Conservation (phyloP, 441 rosid species). For the Populus hybrid region DNA sequence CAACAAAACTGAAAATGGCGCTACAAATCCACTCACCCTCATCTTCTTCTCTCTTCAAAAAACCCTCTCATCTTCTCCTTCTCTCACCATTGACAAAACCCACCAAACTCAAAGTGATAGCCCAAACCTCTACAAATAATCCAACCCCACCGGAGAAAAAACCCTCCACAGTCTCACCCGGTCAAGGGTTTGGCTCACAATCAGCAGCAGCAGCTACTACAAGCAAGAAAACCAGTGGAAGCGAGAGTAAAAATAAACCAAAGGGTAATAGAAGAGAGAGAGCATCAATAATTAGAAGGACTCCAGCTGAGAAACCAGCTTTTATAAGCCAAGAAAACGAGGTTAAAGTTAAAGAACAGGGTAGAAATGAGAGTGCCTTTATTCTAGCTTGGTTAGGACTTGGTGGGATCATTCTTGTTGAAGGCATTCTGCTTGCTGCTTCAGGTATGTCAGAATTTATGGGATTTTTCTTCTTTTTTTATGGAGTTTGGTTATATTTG, state of each 20-base stretch:
- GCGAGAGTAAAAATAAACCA: conserved; percentile 31
- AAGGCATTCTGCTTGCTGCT: conserved; percentile 73
- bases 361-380: conserved; percentile 77
- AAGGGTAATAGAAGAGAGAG: conserved; percentile 49
- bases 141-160: conserved; percentile 35
- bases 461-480: too few species aligned
- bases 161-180: conserved; percentile 29
- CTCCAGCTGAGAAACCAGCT: conserved; percentile 65
- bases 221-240: conserved; percentile 6
- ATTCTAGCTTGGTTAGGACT: conserved; percentile 84
- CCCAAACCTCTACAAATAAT: conserved; percentile 36
- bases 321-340: conserved; percentile 51
- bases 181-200: conserved; percentile 63
- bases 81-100: conserved; percentile 12
- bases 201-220: conserved; percentile 28
- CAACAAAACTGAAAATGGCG: conserved; percentile 59
- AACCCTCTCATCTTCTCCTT: conserved; percentile 29
- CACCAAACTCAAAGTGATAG: conserved; percentile 10
- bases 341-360: conserved; percentile 53
- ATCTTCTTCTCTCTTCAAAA: conserved; percentile 21
- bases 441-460: conserved; percentile 46
- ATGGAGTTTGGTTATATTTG: neutral
- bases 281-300: conserved; percentile 48
- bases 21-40: conserved; percentile 42
- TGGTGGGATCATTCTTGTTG: conserved; percentile 61